Base-by-base conservation (phyloP, 2,329 filamentous ascomycete species). In the Fusarium pilosicola region DNA sequence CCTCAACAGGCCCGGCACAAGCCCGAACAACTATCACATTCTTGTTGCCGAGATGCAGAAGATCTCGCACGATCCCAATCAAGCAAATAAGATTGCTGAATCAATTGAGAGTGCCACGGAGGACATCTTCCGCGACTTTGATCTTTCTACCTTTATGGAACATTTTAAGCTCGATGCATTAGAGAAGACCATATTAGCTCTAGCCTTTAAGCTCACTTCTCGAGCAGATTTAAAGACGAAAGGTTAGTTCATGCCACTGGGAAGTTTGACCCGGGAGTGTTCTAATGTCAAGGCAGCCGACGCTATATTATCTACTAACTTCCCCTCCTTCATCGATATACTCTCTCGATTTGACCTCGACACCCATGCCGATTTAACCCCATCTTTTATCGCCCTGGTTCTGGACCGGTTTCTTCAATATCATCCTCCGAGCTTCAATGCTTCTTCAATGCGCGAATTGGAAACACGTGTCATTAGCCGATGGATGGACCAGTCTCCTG, bases 81-180 rank as follows among this genome's bases (percentile, higher is more conserved):
- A 98, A 85, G 93, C 95, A 57, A 89, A 90, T 77, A 97, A 94
- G 84, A 97, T 99, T 80, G 95, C 96, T 69, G 95, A 98, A 81
- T 93, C 95, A 26, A 93, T 99, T 80, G 95, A 98, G 82, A 92
- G 91, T 4, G 94, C 91, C 26, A 96, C 96, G 76, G 95, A 96
- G 77, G 96, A 99, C 77, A 90, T 97, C 69, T 98, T 97, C 82
- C 93, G 95, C 65, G 96, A 98, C 80, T 98, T 99, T 78, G 96
- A 99, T 80, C 88, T 99, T n/a, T 93, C 94, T 6, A 94, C 93
- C 5, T 98, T 99, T 81, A 92, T 98, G 87, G 93, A 97, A 73
- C 95, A 98, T 82, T 99, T 99, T 86, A 95, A 95, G 81, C 88
- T 98, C 61, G 95, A 98, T 84, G 91, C 94, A 15, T 83, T 98